Base-by-base conservation (phyloP, 768 basidiomycete species). In the Phylloporus sp. region DNA sequence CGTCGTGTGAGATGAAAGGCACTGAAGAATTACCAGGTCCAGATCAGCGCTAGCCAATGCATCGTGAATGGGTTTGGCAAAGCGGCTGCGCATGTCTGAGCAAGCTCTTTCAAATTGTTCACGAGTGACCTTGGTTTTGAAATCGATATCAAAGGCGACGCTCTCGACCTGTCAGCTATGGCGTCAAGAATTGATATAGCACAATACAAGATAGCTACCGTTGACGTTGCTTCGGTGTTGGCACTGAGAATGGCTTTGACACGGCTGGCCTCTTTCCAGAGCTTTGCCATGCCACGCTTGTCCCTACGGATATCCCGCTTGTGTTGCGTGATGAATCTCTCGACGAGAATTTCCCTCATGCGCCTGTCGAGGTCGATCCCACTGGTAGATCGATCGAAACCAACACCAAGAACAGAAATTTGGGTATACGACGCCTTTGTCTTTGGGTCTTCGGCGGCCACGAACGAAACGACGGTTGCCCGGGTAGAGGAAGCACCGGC, bases 191-290 rank as follows among this genome's bases (percentile, higher is more conserved):
- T n/a, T 31, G 51, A 24, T 39, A 22, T 2, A 10, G 12, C 5
- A 16, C 20, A 11, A 15, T 5, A 22, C 4, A 13, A n/a, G 16
- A 26, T 29, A 66, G 82, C 69, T 66, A 91, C 91, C 54, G 80
- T 77, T 4, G 89, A 80, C 34, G 70, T 73, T 7, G 86, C 86
- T 28, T 95, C 94, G 13, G 76, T 75, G 63, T 99, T 99, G 32
- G 95, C 97, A 67, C 93, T 97, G 53, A 99, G 71, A 57, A 99
- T 88, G 8, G 84, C 78, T 74, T 98, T 99, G 59, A 97, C 80
- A 53, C 95, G 80, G 16, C 80, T 82, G 2, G 95, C 91, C 70
- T 99, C 97, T 67, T 95, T 95, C 82, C 91, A 88, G 6, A 98
- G 73, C 70, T 95, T 95, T 5, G 91, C 88, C 86, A 97, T 88